These are phyloP conservation scores for Carnegiea gigantea DNA, from an alignment of 179 eudicot species.

Conservation along the genomic window DNA sequence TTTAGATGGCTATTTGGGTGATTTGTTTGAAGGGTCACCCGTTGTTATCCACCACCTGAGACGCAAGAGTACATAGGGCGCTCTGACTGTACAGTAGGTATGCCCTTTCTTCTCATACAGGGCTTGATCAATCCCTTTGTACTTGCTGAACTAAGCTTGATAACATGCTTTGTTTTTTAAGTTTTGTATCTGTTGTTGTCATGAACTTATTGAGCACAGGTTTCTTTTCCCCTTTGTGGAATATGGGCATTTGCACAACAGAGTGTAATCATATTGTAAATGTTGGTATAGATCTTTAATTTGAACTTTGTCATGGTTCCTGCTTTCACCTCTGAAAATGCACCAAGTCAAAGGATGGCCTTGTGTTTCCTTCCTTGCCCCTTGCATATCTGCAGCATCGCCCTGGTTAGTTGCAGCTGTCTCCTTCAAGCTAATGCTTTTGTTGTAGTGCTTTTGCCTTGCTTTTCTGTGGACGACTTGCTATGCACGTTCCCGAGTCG, in stretches of 20 bases:
- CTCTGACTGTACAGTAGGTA: constrained; percentile 38
- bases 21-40: constrained; percentile 86
- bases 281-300: constrained; percentile 39
- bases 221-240: constrained; percentile 29
- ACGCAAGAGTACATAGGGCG: constrained; percentile 57
- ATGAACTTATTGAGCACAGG: constrained; percentile 41
- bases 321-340: constrained; percentile 21
- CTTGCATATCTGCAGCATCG: not conserved
- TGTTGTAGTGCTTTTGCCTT: not conserved
- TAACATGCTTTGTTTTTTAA: constrained; percentile 26
- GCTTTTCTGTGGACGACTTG: not conserved
- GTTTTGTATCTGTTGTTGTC: constrained; percentile 37
- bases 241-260: constrained; percentile 36
- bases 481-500: not conserved
- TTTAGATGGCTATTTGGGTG: constrained; percentile 75
- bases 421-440: not conserved
- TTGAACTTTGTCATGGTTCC: constrained; percentile 27
- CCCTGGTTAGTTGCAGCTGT: constrained; percentile 11
- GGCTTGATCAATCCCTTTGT: constrained; percentile 35
- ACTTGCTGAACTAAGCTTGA: constrained; percentile 35
- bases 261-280: constrained; percentile 68
- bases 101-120: constrained; percentile 28
- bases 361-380: not conserved
- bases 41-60: constrained; percentile 56
- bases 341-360: constrained; percentile 6